Percentiles rank a stretch among this genome's conserved stretches.
phyloP scores from a whole-genome alignment of 257 asterid genomes.

The Solanum neorickii region DNA sequence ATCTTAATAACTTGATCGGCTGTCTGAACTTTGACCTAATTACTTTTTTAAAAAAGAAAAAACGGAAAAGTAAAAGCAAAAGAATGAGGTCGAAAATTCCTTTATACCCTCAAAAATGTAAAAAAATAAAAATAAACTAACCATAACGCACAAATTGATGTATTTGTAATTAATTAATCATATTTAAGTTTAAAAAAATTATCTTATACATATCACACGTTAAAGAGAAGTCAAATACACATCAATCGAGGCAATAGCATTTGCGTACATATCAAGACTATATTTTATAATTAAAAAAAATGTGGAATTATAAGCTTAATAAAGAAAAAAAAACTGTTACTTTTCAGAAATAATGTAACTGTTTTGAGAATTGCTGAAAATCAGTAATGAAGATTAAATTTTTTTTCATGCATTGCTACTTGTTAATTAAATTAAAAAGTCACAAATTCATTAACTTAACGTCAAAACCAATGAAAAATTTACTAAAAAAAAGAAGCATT shows the following conservation, averaged over 20 bases:
- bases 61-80: neutral
- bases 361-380: neutral
- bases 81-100: neutral
- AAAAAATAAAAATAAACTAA: too few relatives aligned
- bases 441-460: too few relatives aligned
- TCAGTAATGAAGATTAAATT: too few relatives aligned
- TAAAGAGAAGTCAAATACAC: neutral
- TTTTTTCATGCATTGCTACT: too few relatives aligned
- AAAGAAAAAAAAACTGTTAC: neutral
- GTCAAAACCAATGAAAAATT: neutral
- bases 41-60: fast-evolving
- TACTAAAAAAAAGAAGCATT: neutral
- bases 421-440: too few relatives aligned
- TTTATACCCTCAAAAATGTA: neutral
- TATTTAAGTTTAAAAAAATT: neutral
- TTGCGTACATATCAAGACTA: neutral
- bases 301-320: neutral
- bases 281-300: neutral
- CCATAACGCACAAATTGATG: neutral
- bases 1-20: neutral
- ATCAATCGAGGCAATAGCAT: neutral
- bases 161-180: too few relatives aligned
- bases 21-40: neutral
- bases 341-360: neutral
- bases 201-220: neutral